Conservation (phyloP, 176 grass and related monocot genomes). For the Saccharum officinarum region DNA sequence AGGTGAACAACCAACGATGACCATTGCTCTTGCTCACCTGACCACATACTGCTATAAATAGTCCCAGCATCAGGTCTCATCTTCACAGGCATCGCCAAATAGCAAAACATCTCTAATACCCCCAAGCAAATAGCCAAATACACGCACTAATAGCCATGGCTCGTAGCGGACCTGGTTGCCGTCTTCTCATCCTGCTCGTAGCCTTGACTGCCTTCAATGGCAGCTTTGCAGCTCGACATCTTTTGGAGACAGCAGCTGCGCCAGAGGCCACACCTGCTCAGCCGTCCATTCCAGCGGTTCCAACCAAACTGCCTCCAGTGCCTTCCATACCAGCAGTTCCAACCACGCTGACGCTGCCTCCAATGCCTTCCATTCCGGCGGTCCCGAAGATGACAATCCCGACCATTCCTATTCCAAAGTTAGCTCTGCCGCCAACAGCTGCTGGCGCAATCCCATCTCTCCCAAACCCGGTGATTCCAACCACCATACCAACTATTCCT, state of each 20-base stretch:
- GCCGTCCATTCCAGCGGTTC: slow-evolving; percentile 48
- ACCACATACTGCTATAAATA: slow-evolving; percentile 44
- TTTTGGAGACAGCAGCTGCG: slow-evolving; percentile 58
- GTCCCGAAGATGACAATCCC: slow-evolving; percentile 48
- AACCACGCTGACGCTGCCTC: slow-evolving; percentile 51
- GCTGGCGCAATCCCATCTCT: slow-evolving; percentile 47
- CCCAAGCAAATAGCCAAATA: background rate
- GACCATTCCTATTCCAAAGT: slow-evolving; percentile 51
- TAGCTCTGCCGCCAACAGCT: slow-evolving; percentile 38
- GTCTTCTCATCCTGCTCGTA: slow-evolving; percentile 52
- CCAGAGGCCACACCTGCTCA: slow-evolving; percentile 51
- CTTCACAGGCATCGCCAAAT: background rate
- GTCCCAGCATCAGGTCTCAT: background rate
- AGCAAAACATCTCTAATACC: slow-evolving; percentile 19
- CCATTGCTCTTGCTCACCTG: background rate
- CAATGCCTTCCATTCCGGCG: slow-evolving; percentile 55
- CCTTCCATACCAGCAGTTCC: slow-evolving; percentile 55
- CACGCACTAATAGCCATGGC: slow-evolving; percentile 47
- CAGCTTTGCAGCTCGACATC: slow-evolving; percentile 52
- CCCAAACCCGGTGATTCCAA: slow-evolving; percentile 32
- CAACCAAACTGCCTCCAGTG: slow-evolving; percentile 44
- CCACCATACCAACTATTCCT: slow-evolving; percentile 47
- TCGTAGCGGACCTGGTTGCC: slow-evolving; percentile 21
- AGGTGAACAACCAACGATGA: slow-evolving; percentile 21
- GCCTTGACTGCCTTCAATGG: slow-evolving; percentile 47